Evolutionary conservation across 306 rosid genomes (phyloP).

Genomic region (Vicia villosa): DNA sequence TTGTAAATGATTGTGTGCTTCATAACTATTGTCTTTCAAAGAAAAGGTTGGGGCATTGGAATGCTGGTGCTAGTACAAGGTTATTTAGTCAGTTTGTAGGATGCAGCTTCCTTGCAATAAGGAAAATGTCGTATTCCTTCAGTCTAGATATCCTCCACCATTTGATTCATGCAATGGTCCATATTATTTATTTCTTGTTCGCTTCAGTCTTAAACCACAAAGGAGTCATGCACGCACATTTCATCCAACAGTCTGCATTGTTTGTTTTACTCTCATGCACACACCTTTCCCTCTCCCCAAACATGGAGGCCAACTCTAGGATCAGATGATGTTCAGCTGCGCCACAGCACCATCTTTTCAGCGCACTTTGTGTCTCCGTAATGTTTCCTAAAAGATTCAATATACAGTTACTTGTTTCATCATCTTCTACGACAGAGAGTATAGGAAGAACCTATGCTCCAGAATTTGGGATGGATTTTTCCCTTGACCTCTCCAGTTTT

Average conservation of each 20-base stretch:
- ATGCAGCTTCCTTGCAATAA: neutral
- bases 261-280: neutral
- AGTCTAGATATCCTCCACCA: neutral
- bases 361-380: neutral
- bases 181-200: neutral
- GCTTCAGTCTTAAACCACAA: neutral
- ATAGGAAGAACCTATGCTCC: neutral
- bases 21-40: neutral
- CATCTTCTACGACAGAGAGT: neutral
- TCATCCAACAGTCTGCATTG: too few species aligned
- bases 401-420: neutral
- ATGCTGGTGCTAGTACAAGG: slow-evolving; percentile 1
- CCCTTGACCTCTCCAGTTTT: neutral
- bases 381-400: neutral
- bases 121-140: neutral
- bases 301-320: neutral
- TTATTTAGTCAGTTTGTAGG: slow-evolving; percentile 8
- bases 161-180: neutral
- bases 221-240: neutral
- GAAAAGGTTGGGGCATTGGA: slow-evolving; percentile 13
- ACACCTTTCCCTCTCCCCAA: neutral
- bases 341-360: neutral
- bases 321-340: neutral
- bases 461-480: neutral
- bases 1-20: slow-evolving; percentile 5